These are phyloP conservation scores for Phytophthora sp. DNA, from an alignment of 352 stramenopile species.

Conservation along the genomic window DNA sequence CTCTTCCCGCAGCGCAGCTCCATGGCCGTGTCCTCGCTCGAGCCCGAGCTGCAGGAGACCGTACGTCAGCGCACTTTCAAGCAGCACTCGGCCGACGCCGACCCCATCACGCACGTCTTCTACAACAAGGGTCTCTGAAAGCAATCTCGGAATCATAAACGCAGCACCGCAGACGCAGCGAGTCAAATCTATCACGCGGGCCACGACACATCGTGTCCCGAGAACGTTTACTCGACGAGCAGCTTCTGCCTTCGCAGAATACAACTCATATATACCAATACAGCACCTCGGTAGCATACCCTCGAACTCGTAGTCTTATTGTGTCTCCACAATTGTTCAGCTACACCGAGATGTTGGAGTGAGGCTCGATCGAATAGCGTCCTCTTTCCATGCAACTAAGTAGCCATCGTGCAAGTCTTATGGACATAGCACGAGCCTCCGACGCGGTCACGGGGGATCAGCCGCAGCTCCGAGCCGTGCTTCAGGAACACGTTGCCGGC, in stretches of 20 bases:
- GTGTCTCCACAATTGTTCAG: neutral
- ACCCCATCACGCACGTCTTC: conserved; percentile 62
- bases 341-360: too few relatives aligned
- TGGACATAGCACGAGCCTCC: conserved; percentile 39
- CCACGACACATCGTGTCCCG: conserved; percentile 1
- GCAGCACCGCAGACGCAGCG: neutral
- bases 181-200: conserved; percentile 1
- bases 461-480: conserved; percentile 80
- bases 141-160: conserved; percentile 18
- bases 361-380: too few relatives aligned
- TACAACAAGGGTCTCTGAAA: conserved; percentile 81
- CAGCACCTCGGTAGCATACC: conserved; percentile 24
- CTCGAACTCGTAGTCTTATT: neutral
- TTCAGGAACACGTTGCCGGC: conserved; percentile 87
- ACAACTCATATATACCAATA: conserved; percentile 36
- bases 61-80: conserved; percentile 51
- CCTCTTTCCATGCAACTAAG: conserved; percentile 7
- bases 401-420: neutral
- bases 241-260: conserved; percentile 18
- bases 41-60: conserved; percentile 68
- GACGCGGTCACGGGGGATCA: conserved; percentile 86
- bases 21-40: conserved; percentile 58
- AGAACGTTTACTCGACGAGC: conserved; percentile 20
- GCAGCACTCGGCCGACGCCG: conserved; percentile 37
- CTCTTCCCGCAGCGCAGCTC: conserved; percentile 85